Evolutionary conservation across 2,329 filamentous ascomycete species (phyloP).

Genomic region (Lachnellula willkommii): DNA sequence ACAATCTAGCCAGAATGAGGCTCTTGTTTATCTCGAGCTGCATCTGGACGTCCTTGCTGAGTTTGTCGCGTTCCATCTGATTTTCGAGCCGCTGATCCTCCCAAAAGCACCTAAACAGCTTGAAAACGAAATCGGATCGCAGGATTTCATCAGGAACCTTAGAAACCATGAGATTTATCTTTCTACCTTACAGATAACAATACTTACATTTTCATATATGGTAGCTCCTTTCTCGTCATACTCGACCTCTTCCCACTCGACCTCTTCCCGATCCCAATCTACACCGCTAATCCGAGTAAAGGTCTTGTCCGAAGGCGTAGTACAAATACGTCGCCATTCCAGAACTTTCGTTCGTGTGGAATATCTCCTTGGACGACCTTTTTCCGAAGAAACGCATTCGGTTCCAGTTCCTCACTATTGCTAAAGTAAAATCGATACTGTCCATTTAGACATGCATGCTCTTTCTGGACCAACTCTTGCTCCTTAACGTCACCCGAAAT

Average conservation of each 20-base stretch:
- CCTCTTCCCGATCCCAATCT: not conserved
- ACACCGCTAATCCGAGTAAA: not conserved
- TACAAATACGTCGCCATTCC: not conserved
- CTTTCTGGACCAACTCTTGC: not conserved
- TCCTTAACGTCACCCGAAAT: not conserved
- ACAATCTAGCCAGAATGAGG: conserved; percentile 3
- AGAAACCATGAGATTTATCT: not conserved
- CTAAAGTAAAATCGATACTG: not conserved
- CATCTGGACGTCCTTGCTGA: not conserved
- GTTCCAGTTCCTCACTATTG: not conserved
- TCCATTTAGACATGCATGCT: not conserved
- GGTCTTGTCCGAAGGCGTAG: not conserved
- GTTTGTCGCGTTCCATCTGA: not conserved
- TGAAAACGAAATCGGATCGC: not conserved
- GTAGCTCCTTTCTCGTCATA: conserved; percentile 3
- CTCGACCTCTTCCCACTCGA: not conserved
- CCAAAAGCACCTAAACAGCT: not conserved
- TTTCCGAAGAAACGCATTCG: not conserved
- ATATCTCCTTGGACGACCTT: not conserved
- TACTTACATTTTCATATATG: conserved; percentile 3
- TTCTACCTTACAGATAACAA: not conserved
- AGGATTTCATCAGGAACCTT: not conserved
- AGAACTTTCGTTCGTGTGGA: not conserved
- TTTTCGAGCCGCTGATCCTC: not conserved
- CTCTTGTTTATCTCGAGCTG: conserved; percentile 5